phyloP scores from a whole-genome alignment of 371 early-diverging fungal genomes.

The Mortierella sp. region DNA sequence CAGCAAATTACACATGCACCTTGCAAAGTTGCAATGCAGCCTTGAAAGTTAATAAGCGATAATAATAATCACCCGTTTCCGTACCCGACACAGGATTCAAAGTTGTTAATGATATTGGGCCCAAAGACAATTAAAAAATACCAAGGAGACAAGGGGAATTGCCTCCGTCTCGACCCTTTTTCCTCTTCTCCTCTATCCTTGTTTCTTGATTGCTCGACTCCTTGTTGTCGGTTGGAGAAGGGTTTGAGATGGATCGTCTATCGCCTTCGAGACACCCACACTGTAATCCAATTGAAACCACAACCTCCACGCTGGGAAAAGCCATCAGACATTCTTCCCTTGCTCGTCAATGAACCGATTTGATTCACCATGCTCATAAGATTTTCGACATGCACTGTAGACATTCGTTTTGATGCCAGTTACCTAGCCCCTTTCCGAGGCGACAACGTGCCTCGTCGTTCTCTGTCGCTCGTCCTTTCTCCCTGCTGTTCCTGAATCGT shows the following conservation, averaged over 20 bases:
- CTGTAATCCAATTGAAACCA: too few species aligned
- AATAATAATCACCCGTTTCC: too few species aligned
- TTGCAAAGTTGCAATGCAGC: too few species aligned
- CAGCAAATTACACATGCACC: too few species aligned
- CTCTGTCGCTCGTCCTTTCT: not conserved
- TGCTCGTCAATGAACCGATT: not conserved
- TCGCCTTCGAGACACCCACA: too few species aligned
- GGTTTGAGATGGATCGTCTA: too few species aligned
- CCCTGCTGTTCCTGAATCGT: not conserved
- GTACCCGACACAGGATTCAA: too few species aligned
- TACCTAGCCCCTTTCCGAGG: not conserved
- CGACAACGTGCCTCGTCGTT: not conserved
- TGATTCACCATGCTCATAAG: not conserved
- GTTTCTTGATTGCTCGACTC: not conserved
- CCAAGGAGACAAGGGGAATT: not conserved
- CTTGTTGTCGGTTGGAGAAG: not conserved
- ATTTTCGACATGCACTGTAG: not conserved
- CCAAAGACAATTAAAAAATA: not conserved
- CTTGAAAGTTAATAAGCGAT: too few species aligned
- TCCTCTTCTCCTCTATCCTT: not conserved
- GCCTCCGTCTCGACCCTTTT: not conserved
- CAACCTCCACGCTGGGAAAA: too few species aligned
- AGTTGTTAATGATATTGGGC: not conserved
- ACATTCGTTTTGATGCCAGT: not conserved
- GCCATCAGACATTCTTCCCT: too few species aligned